These are phyloP conservation scores for Delonix regia DNA, from an alignment of 306 rosid species.

Conservation along the genomic window DNA sequence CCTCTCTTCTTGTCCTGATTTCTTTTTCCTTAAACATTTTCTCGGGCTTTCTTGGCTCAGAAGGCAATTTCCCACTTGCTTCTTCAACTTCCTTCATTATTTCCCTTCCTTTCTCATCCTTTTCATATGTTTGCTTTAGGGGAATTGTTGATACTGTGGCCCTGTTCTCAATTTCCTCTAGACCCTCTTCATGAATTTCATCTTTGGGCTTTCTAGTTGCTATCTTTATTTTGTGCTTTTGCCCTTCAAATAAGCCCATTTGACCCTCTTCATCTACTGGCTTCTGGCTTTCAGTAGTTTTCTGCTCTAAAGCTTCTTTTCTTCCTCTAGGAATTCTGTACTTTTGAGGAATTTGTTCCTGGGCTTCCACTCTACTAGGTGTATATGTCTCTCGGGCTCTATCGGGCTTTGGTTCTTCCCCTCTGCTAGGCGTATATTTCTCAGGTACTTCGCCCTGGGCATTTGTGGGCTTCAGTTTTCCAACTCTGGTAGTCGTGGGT, in stretches of 20 bases:
- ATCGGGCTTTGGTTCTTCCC: not conserved
- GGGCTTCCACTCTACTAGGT: not conserved
- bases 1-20: constrained; percentile 32
- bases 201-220: too few relatives aligned
- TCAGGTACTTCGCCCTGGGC: not conserved
- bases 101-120: not conserved
- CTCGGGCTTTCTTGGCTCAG: constrained; percentile 19
- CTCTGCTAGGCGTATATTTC: not conserved
- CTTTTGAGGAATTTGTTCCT: not conserved
- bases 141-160: not conserved
- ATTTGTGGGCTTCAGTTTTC: not conserved
- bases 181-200: too few relatives aligned
- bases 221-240: too few relatives aligned
- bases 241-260: not conserved
- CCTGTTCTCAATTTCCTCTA: not conserved
- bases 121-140: not conserved
- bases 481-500: not conserved
- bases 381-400: not conserved
- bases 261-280: not conserved
- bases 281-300: not conserved
- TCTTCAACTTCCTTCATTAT: not conserved
- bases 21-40: constrained; percentile 37
- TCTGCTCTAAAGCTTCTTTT: not conserved
- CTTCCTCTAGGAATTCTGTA: too few relatives aligned
- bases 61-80: not conserved